Evolutionary conservation across 345 rosid species (phyloP), one percentile per base, ranked within the genome.

Genomic region (Carallia pectinifolia): DNA sequence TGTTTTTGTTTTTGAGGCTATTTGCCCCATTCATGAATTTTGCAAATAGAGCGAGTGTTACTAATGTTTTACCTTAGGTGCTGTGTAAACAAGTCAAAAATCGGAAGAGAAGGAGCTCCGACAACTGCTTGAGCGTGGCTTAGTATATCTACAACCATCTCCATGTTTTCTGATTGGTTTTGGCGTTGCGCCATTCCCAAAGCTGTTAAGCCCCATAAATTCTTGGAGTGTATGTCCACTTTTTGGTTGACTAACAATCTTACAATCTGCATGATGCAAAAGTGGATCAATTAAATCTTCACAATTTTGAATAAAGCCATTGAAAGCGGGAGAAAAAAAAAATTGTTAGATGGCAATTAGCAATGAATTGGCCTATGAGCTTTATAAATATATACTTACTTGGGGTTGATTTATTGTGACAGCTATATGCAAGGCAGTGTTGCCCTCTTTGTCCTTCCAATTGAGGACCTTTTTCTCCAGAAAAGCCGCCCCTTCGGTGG

Each of bases 371-470:
- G 1, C 39, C 6, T 4, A 4, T 37, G 39, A 37, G 5, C 5
- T 5, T 37, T 1, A 37, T 37, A 6, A 37, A 37, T 7, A 37
- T 7, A 37, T 4, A 37, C 7, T 37, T 5, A 37, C 39, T 0
- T 37, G 39, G 7, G 39, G 39, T 37, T 4, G 7, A 37, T 37
- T 37, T 37, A 6, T 37, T 37, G 39, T 5, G 7, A 44, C 71
- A 8, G 73, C 59, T 2, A 69, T 10, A 48, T 69, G 73, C 39
- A 69, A 5, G n/a, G 61, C 48, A 1, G 66, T 69, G 58, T 69
- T 52, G 9, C 66, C 73, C 0, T 61, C 48, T 5, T 33, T 30
- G 9, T 69, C 73, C 58, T 47, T 47, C 73, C 73, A 69, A 7
- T 69, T 53, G 27, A 69, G 33, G 0, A 69, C 9, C 5, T 60